phyloP scores from a whole-genome alignment of 768 basidiomycete species.

The Tricholoma saponaceum region DNA sequence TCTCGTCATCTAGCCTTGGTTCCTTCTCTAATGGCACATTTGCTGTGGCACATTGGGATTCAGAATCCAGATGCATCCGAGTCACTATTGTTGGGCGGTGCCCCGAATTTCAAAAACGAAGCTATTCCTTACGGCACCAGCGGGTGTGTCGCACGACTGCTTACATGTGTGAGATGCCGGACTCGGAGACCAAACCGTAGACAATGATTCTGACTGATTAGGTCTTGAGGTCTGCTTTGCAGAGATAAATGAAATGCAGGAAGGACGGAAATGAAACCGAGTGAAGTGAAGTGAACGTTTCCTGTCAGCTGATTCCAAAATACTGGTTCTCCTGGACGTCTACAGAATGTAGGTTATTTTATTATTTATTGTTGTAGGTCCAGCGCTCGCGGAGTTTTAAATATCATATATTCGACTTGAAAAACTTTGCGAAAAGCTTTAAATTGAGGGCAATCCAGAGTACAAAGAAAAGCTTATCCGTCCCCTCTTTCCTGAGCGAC shows the following conservation, averaged over 20 bases:
- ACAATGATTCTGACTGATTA: neutral
- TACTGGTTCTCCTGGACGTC: neutral
- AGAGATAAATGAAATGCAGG: neutral
- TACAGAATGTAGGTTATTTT: neutral
- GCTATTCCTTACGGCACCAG: neutral
- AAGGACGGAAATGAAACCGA: neutral
- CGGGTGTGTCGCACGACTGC: neutral
- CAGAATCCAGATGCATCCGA: neutral
- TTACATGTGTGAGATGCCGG: neutral
- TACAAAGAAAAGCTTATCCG: neutral
- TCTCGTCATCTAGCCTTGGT: neutral
- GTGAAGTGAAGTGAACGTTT: neutral
- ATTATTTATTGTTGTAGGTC: neutral
- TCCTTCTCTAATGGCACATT: neutral
- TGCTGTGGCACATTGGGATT: neutral
- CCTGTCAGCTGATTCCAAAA: neutral
- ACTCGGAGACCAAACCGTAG: neutral
- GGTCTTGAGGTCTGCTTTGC: neutral
- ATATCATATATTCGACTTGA: neutral
- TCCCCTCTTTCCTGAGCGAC: neutral
- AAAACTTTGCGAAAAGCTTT: neutral
- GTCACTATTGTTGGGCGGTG: neutral
- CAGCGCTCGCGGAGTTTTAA: slow-evolving; percentile 1
- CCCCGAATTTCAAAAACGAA: neutral
- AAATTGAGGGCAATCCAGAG: neutral